phyloP scores from a whole-genome alignment of 148 eudicot genomes.

The Gaultheria prostrata region DNA sequence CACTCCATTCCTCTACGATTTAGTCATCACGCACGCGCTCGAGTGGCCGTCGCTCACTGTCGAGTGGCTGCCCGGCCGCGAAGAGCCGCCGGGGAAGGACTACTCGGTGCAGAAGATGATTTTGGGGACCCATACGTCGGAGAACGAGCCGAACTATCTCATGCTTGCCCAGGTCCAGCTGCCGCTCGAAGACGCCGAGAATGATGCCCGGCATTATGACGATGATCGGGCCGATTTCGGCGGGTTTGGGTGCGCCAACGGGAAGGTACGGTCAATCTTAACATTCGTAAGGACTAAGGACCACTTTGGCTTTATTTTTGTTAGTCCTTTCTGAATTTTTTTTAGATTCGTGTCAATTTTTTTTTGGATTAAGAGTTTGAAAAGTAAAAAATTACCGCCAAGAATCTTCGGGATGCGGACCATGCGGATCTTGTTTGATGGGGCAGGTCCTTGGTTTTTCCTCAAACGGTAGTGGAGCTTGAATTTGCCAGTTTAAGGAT shows the following conservation, averaged over 20 bases:
- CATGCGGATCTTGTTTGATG: too few relatives aligned
- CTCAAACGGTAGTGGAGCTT: too few relatives aligned
- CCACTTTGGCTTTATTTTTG: too few relatives aligned
- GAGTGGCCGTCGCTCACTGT: slow-evolving; percentile 97
- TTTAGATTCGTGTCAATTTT: too few relatives aligned
- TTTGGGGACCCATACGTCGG: slow-evolving; percentile 83
- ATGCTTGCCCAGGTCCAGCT: slow-evolving; percentile 89
- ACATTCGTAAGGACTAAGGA: too few relatives aligned
- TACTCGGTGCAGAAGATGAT: slow-evolving; percentile 86
- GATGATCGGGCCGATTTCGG: slow-evolving; percentile 63
- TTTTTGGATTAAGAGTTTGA: too few relatives aligned
- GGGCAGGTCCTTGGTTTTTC: too few relatives aligned
- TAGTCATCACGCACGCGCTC: slow-evolving; percentile 76
- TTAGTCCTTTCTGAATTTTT: too few relatives aligned
- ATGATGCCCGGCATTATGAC: slow-evolving; percentile 62
- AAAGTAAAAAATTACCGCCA: too few relatives aligned
- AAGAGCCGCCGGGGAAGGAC: slow-evolving; percentile 88
- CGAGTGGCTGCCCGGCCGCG: slow-evolving; percentile 79
- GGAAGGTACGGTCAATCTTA: slow-evolving; percentile 45
- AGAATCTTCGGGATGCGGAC: too few relatives aligned
- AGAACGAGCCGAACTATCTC: slow-evolving; percentile 78
- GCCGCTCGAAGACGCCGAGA: slow-evolving; percentile 75
- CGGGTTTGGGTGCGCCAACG: slow-evolving; percentile 68
- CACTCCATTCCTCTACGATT: slow-evolving; percentile 77
- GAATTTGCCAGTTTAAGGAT: too few relatives aligned